These are phyloP conservation scores for Leptographium radiaticola DNA, from an alignment of 2,329 filamentous ascomycete species.

Conservation along the genomic window DNA sequence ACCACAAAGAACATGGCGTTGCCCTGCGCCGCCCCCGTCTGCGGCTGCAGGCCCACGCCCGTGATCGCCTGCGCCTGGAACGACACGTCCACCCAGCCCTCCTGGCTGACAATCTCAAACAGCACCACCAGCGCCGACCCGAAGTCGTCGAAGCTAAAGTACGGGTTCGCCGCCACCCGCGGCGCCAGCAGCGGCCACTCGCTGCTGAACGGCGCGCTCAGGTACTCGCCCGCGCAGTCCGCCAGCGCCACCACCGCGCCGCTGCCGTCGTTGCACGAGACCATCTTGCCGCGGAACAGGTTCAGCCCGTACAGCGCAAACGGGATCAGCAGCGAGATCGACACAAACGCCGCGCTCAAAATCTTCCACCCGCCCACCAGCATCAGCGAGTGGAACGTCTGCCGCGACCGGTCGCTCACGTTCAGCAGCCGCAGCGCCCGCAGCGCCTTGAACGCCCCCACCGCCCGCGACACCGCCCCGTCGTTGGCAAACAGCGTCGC, in stretches of 20 bases:
- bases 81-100: slow-evolving; percentile 94
- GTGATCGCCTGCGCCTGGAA: slow-evolving; percentile 73
- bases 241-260: slow-evolving; percentile 44
- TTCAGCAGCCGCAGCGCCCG: slow-evolving; percentile 85
- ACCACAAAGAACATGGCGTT: slow-evolving; percentile 92
- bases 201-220: slow-evolving; percentile 56
- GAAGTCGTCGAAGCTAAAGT: slow-evolving; percentile 90
- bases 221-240: slow-evolving; percentile 77
- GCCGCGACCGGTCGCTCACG: slow-evolving; percentile 85
- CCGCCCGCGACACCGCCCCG: slow-evolving; percentile 73
- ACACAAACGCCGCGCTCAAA: slow-evolving; percentile 82
- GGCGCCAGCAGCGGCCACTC: slow-evolving; percentile 75
- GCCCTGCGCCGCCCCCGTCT: slow-evolving; percentile 54
- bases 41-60: slow-evolving; percentile 60
- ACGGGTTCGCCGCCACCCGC: slow-evolving; percentile 66
- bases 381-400: slow-evolving; percentile 95
- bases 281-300: slow-evolving; percentile 73
- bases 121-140: slow-evolving; percentile 88
- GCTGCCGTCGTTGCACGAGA: slow-evolving; percentile 62
- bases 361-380: slow-evolving; percentile 92
- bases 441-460: slow-evolving; percentile 93
- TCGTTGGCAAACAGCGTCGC: slow-evolving; percentile 69
- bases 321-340: slow-evolving; percentile 82
- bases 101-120: slow-evolving; percentile 97
- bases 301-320: slow-evolving; percentile 96